Conservation (phyloP, 129 eudicot genomes). For the Arctium lappa region DNA sequence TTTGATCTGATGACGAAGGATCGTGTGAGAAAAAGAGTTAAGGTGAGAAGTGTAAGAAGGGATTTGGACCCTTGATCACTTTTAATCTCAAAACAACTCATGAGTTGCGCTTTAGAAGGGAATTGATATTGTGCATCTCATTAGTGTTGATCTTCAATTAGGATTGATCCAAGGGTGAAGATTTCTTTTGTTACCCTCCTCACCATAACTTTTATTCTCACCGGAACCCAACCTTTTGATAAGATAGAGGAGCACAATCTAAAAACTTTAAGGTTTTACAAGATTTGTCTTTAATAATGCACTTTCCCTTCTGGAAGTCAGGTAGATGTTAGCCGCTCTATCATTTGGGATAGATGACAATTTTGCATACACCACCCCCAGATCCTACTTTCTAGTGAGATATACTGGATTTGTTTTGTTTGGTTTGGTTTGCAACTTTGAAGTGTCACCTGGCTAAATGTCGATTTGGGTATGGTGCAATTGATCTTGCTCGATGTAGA, state of each 20-base stretch:
- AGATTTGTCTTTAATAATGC: neutral
- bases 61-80: too few species aligned
- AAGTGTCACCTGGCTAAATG: conserved; percentile 59
- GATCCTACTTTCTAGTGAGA: neutral
- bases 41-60: too few species aligned
- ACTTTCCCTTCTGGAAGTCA: neutral
- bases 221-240: too few species aligned
- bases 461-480: conserved; percentile 33
- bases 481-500: conserved; percentile 28
- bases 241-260: neutral
- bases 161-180: too few species aligned
- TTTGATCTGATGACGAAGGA: neutral
- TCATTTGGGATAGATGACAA: neutral
- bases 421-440: neutral
- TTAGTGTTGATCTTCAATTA: too few species aligned
- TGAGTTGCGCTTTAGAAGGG: too few species aligned
- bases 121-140: too few species aligned
- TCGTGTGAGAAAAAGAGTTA: too few species aligned
- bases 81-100: too few species aligned
- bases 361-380: neutral
- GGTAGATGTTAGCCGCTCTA: neutral
- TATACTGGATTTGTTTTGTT: neutral
- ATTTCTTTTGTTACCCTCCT: too few species aligned
- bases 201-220: too few species aligned
- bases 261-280: neutral